phyloP scores from a whole-genome alignment of 1,139 yeast species.

The Maudiozyma humilis region DNA sequence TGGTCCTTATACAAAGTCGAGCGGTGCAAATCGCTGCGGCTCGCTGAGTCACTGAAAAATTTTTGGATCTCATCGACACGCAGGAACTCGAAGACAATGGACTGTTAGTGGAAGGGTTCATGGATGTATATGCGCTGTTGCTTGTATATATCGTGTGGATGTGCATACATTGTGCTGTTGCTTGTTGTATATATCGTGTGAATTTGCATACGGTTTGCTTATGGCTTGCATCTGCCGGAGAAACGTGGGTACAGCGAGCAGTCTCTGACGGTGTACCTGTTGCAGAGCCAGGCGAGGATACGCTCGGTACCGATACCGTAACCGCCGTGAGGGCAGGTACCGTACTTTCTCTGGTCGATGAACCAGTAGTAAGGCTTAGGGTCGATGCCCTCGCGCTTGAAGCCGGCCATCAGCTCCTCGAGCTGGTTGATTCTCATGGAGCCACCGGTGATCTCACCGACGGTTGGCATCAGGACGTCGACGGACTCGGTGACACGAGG shows the following conservation, averaged over 20 bases:
- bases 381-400: slow-evolving; percentile 84
- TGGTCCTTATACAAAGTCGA: too few species aligned
- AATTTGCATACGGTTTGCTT: too few species aligned
- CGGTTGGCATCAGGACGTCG: slow-evolving; percentile 97
- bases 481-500: slow-evolving; percentile 94
- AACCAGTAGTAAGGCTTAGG: slow-evolving; percentile 87
- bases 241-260: slow-evolving; percentile 96
- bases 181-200: too few species aligned
- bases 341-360: slow-evolving; percentile 90
- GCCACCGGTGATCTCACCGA: slow-evolving; percentile 97
- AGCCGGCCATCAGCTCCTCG: slow-evolving; percentile 80
- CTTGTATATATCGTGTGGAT: too few species aligned
- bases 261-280: slow-evolving; percentile 95
- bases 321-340: slow-evolving; percentile 98
- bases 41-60: too few species aligned
- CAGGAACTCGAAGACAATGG: too few species aligned
- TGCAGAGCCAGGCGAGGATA: slow-evolving; percentile 95
- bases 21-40: too few species aligned
- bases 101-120: too few species aligned
- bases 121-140: too few species aligned
- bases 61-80: too few species aligned
- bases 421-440: slow-evolving; percentile 89
- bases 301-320: slow-evolving; percentile 98
- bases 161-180: too few species aligned
- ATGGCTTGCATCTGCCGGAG: slow-evolving; percentile 96